Evolutionary conservation across 176 grass and related monocot genomes (phyloP).

Genomic region (Eleusine coracana): DNA sequence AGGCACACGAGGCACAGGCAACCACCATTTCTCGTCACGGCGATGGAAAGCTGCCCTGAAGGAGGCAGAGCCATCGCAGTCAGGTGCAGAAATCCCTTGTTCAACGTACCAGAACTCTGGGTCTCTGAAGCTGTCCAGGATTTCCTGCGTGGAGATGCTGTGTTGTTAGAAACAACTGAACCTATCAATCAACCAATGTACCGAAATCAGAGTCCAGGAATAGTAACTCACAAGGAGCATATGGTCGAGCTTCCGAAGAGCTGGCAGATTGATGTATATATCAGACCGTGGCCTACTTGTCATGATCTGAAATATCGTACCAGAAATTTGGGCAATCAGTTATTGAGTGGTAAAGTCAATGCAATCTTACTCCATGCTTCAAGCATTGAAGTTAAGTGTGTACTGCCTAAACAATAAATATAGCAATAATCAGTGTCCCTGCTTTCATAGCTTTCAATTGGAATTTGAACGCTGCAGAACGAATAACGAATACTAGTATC

Average conservation of each 20-base stretch:
- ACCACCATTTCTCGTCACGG: slow-evolving; percentile 81
- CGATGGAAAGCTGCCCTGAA: slow-evolving; percentile 58
- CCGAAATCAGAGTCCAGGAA: neutral
- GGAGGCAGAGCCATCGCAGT: slow-evolving; percentile 75
- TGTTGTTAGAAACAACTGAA: neutral
- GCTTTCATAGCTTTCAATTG: slow-evolving; percentile 4
- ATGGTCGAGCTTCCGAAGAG: slow-evolving; percentile 84
- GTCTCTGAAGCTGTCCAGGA: slow-evolving; percentile 76
- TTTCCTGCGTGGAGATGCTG: slow-evolving; percentile 56
- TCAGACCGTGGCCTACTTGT: slow-evolving; percentile 81
- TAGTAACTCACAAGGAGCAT: slow-evolving; percentile 89
- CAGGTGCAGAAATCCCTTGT: slow-evolving; percentile 79
- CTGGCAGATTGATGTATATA: slow-evolving; percentile 87
- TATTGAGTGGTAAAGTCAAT: neutral
- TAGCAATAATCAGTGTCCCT: neutral
- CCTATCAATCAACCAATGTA: neutral
- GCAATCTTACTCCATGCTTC: neutral
- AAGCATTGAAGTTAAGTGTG: neutral
- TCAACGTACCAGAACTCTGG: slow-evolving; percentile 99
- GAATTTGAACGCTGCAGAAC: slow-evolving; percentile 10
- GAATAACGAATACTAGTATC: neutral
- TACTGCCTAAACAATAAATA: neutral
- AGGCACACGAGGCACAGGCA: slow-evolving; percentile 61
- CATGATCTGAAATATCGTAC: slow-evolving; percentile 67
- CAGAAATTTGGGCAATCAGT: neutral